These are phyloP conservation scores for Monilinia fructigena DNA, from an alignment of 2,329 filamentous ascomycete species.

Conservation along the genomic window DNA sequence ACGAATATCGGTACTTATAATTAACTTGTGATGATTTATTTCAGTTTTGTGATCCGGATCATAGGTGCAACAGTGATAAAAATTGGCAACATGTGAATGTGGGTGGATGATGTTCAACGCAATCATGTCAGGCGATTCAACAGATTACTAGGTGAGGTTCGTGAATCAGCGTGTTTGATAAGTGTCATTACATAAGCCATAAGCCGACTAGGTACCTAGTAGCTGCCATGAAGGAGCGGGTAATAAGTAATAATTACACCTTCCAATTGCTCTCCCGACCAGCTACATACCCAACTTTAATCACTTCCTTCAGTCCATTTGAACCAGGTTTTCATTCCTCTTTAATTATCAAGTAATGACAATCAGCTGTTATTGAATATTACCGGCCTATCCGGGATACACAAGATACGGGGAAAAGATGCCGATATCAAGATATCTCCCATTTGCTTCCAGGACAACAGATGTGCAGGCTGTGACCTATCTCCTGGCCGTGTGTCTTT, in stretches of 20 bases:
- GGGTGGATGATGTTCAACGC: too few species aligned
- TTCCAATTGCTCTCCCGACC: background rate
- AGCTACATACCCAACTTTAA: background rate
- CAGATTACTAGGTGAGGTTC: background rate
- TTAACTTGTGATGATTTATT: background rate
- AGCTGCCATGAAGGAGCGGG: background rate
- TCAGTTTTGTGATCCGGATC: background rate
- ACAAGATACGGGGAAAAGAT: conserved; percentile 17
- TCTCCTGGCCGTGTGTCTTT: conserved; percentile 77
- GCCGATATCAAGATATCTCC: conserved; percentile 41
- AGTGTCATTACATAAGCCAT: conserved; percentile 6
- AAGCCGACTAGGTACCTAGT: background rate
- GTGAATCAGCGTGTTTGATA: background rate
- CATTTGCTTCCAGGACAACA: conserved; percentile 61
- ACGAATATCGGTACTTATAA: background rate
- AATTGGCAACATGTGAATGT: too few species aligned
- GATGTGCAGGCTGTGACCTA: conserved; percentile 67
- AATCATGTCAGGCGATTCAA: background rate
- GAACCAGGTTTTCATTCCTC: background rate
- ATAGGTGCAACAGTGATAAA: too few species aligned
- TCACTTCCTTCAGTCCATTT: conserved; percentile 2
- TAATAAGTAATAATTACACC: background rate
- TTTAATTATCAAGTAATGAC: conserved; percentile 7
- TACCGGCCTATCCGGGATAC: conserved; percentile 9
- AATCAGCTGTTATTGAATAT: background rate